Base-by-base conservation (phyloP, 2,329 filamentous ascomycete genomes). In the Alternaria infectoria region DNA sequence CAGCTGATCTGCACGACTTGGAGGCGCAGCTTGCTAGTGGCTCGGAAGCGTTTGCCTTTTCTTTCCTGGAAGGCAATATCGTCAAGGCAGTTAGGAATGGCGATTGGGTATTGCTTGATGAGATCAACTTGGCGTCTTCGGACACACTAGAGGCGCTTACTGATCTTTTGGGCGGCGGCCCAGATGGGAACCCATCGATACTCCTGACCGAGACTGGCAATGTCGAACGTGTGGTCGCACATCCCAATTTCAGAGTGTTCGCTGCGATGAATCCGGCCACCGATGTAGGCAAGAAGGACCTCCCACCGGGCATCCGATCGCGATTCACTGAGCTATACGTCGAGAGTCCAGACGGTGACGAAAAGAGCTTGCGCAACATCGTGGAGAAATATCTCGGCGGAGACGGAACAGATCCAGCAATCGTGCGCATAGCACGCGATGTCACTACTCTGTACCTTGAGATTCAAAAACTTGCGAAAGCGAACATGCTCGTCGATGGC, bases 221-320 rank as follows among this genome's bases (percentile, higher is more conserved):
- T 70, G 93, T 97, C 46, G 93, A 98, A 79, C 89, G 94, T 68
- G 90, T 99, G 36, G 86, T 90, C 64, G 96, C 94, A 1, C 95
- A 99, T 79, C 90, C 93, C 0, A 90, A 97, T 68, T 99, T 99
- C 79, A 90, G 96, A 43, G 92, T 99, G 13, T 99, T 99, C 76
- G 96, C 93, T 55, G 96, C 96, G 26, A 99, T 99, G 96, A 99
- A 99, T 75, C 96, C 96, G 28, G 96, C 96, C 6, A 99, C 96
- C 4, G 96, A 99, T 82, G 90, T 97, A 59, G 96, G 96, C 64
- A 99, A 99, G 81, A 90, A 95, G 59, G 96, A 99, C 79, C 83
- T 99, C 15, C 93, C 95, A 0, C 89, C 92, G 58, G 94, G 95
- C 2, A 88, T 98, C 46, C 87, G 95, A 59, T 97, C 94, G 9